Conservation (phyloP, 192 early-diverging fungal genomes). For the Podila verticillata region DNA sequence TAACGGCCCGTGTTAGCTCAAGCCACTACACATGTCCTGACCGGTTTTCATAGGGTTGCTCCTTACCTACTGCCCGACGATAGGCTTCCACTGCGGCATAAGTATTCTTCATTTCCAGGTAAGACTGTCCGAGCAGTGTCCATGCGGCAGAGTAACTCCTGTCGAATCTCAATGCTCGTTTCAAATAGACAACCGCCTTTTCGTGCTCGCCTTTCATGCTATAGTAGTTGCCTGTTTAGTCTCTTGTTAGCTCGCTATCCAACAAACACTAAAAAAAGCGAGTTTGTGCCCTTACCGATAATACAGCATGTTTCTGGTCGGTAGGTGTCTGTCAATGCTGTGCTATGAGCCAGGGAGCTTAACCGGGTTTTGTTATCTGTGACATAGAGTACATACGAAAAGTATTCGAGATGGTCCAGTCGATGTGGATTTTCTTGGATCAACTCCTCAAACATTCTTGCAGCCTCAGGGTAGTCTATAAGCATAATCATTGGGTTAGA, state of each 20-base stretch:
- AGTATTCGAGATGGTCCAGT: slow-evolving; percentile 84
- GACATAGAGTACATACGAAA: slow-evolving; percentile 89
- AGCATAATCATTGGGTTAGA: neutral
- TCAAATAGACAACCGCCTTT: slow-evolving; percentile 89
- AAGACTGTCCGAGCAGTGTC: slow-evolving; percentile 96
- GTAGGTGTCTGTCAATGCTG: slow-evolving; percentile 77
- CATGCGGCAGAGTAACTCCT: slow-evolving; percentile 80
- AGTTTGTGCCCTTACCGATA: slow-evolving; percentile 57
- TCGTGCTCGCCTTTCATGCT: slow-evolving; percentile 80
- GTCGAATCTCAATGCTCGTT: slow-evolving; percentile 84
- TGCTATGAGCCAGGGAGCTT: slow-evolving; percentile 79
- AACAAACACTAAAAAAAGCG: neutral
- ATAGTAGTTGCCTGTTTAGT: slow-evolving; percentile 85
- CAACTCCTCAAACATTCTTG: slow-evolving; percentile 74
- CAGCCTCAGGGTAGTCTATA: slow-evolving; percentile 78
- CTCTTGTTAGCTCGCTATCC: neutral
- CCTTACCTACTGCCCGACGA: slow-evolving; percentile 78
- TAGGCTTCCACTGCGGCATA: slow-evolving; percentile 92
- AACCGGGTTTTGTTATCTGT: slow-evolving; percentile 77
- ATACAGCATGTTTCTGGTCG: slow-evolving; percentile 89
- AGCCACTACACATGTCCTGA: too few relatives aligned
- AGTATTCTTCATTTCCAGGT: slow-evolving; percentile 90
- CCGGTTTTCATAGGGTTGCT: neutral
- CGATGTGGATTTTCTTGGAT: slow-evolving; percentile 77
- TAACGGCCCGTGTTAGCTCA: neutral